A percentile compares a stretch with the other conserved stretches of the same genome.
Evolutionary conservation across 805 yeast genomes (phyloP).

Genomic region (Phaffomyces thermotolerans): DNA sequence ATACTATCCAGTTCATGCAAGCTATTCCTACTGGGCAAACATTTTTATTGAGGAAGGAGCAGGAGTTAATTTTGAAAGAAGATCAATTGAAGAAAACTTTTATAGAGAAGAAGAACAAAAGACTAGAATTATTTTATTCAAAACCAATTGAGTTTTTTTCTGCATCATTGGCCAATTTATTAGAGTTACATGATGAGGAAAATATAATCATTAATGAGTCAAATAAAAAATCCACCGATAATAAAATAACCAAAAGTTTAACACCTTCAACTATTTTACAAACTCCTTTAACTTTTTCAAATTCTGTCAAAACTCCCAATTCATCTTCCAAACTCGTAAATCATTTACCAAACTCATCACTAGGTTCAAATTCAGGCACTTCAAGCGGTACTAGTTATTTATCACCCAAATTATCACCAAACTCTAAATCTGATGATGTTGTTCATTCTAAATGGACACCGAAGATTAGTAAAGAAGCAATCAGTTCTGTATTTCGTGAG

Average conservation of each 20-base stretch:
- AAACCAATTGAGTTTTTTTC: constrained; percentile 21
- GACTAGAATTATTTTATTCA: constrained; percentile 15
- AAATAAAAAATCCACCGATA: constrained; percentile 11
- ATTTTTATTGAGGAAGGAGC: constrained; percentile 19
- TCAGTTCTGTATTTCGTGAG: constrained; percentile 14
- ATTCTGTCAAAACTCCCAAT: constrained; percentile 20
- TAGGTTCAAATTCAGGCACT: neutral
- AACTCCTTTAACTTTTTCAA: constrained; percentile 23
- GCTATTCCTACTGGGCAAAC: constrained; percentile 6
- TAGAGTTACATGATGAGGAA: constrained; percentile 23
- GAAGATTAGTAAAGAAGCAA: constrained; percentile 19
- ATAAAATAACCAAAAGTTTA: constrained; percentile 19
- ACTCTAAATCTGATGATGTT: constrained; percentile 3
- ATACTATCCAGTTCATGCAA: constrained; percentile 1
- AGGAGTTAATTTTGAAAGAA: constrained; percentile 17
- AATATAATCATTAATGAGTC: constrained; percentile 16
- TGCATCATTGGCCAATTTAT: constrained; percentile 21
- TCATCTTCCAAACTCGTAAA: constrained; percentile 13
- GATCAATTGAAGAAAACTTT: constrained; percentile 11
- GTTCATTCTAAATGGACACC: constrained; percentile 17
- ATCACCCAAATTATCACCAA: constrained; percentile 23
- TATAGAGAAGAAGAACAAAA: constrained; percentile 16
- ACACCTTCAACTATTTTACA: constrained; percentile 25
- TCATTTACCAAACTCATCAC: too few species aligned
- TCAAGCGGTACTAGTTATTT: constrained; percentile 12